These are phyloP conservation scores for Spongiforma sp. DNA, from an alignment of 1,284 basidiomycete species.

Conservation along the genomic window DNA sequence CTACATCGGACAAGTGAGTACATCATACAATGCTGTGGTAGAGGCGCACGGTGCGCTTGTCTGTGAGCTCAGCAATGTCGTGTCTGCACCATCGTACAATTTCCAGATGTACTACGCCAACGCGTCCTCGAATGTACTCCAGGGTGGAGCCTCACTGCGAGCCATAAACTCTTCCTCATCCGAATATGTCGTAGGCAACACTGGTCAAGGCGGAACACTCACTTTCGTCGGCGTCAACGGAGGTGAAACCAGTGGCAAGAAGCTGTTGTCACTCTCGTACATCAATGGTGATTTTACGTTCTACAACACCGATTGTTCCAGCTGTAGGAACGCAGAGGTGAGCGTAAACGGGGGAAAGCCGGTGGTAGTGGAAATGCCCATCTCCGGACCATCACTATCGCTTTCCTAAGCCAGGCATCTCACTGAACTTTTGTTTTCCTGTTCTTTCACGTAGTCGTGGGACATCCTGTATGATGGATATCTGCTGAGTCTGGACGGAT, in stretches of 20 bases:
- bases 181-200: conserved; percentile 1
- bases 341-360: conserved; percentile 6
- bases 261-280: conserved; percentile 13
- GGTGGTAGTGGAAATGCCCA: conserved; percentile 10
- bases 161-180: conserved; percentile 5
- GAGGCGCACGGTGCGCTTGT: conserved; percentile 9
- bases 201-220: conserved; percentile 12
- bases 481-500: conserved; percentile 12
- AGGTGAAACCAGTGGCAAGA: conserved; percentile 7
- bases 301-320: conserved; percentile 13
- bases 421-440: too few species aligned
- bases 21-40: background rate
- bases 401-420: too few species aligned
- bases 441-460: conserved; percentile 6
- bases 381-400: too few species aligned
- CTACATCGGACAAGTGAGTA: background rate
- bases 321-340: conserved; percentile 13
- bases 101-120: conserved; percentile 10
- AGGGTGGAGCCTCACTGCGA: conserved; percentile 5
- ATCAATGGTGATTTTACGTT: conserved; percentile 16
- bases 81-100: background rate
- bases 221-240: conserved; percentile 15
- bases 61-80: conserved; percentile 8
- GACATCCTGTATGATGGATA: conserved; percentile 9
- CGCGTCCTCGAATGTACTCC: conserved; percentile 9